phyloP scores from a whole-genome alignment of 768 basidiomycete genomes.

The Russula dissimulans region DNA sequence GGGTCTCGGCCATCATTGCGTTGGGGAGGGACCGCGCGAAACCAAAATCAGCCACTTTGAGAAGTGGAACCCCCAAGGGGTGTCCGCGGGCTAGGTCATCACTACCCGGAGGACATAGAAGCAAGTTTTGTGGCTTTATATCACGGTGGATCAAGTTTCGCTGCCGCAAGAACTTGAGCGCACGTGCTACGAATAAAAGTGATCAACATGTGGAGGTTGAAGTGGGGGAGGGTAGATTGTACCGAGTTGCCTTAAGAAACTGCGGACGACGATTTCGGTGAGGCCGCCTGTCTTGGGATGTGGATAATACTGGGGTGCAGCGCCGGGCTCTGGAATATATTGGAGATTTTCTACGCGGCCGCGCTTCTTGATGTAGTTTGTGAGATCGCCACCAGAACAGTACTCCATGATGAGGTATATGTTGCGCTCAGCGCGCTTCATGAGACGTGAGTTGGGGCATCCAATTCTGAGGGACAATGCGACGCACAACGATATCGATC shows the following conservation, averaged over 20 bases:
- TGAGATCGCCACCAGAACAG: conserved; percentile 92
- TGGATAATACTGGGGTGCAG: conserved; percentile 74
- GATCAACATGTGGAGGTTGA: neutral
- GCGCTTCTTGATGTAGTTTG: conserved; percentile 96
- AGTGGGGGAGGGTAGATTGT: conserved; percentile 22
- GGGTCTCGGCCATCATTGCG: conserved; percentile 91
- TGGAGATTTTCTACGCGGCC: conserved; percentile 86
- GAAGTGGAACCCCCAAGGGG: conserved; percentile 84
- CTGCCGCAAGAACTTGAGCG: conserved; percentile 84
- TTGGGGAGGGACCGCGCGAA: conserved; percentile 90
- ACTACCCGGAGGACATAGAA: conserved; percentile 72
- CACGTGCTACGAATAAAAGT: conserved; percentile 53
- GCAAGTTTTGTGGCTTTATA: conserved; percentile 96
- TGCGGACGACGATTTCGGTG: conserved; percentile 82
- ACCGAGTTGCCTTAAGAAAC: conserved; percentile 88
- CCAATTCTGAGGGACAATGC: neutral
- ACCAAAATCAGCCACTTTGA: conserved; percentile 97
- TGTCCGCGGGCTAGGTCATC: conserved; percentile 82
- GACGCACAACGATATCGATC: conserved; percentile 80
- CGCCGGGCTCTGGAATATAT: conserved; percentile 61
- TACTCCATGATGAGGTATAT: conserved; percentile 97
- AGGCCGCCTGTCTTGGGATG: conserved; percentile 89
- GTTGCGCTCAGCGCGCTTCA: conserved; percentile 56
- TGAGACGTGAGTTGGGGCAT: neutral
- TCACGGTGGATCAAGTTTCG: conserved; percentile 92